Conservation (phyloP, 768 basidiomycete species). For the Amanita jacksonii region DNA sequence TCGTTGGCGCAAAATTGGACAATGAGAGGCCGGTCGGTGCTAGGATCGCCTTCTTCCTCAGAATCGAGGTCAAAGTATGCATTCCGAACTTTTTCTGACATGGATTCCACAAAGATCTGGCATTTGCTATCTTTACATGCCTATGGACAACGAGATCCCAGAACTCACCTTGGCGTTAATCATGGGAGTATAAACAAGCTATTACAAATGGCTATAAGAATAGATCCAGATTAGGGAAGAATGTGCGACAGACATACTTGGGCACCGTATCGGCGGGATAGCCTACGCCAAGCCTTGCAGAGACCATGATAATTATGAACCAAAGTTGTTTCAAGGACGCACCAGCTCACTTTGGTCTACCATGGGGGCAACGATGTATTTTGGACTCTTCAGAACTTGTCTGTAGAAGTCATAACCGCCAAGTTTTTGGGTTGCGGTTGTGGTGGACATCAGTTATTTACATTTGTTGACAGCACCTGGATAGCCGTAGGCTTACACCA, state of each 20-base stretch:
- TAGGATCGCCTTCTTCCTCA: constrained; percentile 77
- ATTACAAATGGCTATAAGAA: neutral
- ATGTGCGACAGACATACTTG: constrained; percentile 42
- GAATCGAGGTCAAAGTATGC: constrained; percentile 56
- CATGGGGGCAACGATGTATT: constrained; percentile 94
- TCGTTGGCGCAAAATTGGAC: constrained; percentile 94
- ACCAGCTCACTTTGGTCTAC: constrained; percentile 97
- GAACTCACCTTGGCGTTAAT: constrained; percentile 76
- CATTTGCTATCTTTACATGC: constrained; percentile 2
- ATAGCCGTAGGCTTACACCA: no score
- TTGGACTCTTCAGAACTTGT: constrained; percentile 73
- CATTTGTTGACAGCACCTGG: no score
- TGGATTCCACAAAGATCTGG: constrained; percentile 54
- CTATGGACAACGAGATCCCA: neutral
- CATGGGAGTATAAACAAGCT: constrained; percentile 97
- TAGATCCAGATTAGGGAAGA: neutral
- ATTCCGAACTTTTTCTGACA: constrained; percentile 46
- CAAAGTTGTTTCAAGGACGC: constrained; percentile 20
- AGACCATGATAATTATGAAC: constrained; percentile 2
- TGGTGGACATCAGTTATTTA: neutral
- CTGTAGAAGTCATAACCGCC: constrained; percentile 80
- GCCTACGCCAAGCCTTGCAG: constrained; percentile 75
- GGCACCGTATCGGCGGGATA: constrained; percentile 76
- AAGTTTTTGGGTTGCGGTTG: constrained; percentile 30
- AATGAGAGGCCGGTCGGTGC: constrained; percentile 73